Evolutionary conservation across 371 early-diverging fungal species (phyloP), one percentile per base, ranked within the genome.

Genomic region (Quaeritorhiza haematococci): DNA sequence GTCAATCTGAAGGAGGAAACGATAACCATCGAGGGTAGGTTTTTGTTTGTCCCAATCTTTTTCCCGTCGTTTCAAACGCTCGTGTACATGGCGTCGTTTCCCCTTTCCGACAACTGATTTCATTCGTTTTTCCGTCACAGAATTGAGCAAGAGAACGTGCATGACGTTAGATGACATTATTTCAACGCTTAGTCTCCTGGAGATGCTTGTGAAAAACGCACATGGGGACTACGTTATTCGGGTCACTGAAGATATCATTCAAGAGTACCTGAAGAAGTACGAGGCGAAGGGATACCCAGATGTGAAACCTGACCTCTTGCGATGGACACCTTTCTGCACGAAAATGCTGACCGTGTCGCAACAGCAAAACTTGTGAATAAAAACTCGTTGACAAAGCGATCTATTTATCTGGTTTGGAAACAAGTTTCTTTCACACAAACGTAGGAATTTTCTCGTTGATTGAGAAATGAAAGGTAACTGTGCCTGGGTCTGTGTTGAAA

Each of bases 161-260:
- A 92, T 99, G 63, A 92, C 97, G 0, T 72, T 84, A 2, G 90
- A 92, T 57, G 99, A 99, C 74, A 91, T 98, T 45, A 66, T 98
- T 51, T 91, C 93, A 58, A 98, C 99, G 2, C 71, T 99, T 5
- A 87, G 89, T 62, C 84, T 84, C 50, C 76, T 98, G 65, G 93
- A 93, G 51, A 86, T 98, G 45, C 79, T 99, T 24, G 66, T 41
- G 15, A 64, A 69, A 44, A 62, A 72, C 56, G 64, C 47, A 17
- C 26, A 57, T n/a, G 75, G 66, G 23, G 58, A 64, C 3, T 73
- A 66, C 52, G 63, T 62, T 2, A 56, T 75, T 47, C 49, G 64
- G 26, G 66, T 49, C 45, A 61, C 68, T 30, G 34, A 21, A 8
- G 57, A 29, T 2, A 28, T 64, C 7, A 29, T 73, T n/a, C 24